Evolutionary conservation across 2,329 filamentous ascomycete genomes (phyloP), one percentile per base, ranked within the genome.

Genomic region (Fusarium verrucosum): DNA sequence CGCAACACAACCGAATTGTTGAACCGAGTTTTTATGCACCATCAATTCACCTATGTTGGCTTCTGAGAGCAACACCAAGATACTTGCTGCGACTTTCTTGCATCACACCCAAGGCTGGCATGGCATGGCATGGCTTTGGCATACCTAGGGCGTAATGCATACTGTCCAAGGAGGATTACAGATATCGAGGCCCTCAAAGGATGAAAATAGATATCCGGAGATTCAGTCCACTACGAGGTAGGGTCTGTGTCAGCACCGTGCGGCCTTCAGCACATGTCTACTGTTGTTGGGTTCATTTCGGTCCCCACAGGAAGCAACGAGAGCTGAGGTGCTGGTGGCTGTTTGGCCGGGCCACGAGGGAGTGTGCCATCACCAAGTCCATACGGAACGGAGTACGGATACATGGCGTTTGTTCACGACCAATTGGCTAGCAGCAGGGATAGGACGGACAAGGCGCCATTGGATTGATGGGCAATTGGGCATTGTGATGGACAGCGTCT

Each of bases 401-500:
- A 55, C 32, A 20, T 52, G 51, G 57, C 22, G 32, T 54, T 50
- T 66, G 52, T 50, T 47, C 38, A 22, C 46, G 26, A 35, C 43
- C 36, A 37, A 55, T 40, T n/a, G 52, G 56, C 40, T 44, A 51
- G 32, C 36, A 41, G 41, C 25, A 46, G 33, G 65, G 52, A 43
- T 52, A 55, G 32, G 53, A 40, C 20, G n/a, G n/a, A n/a, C n/a
- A n/a, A 45, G 50, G 47, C 19, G 44, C 43, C 20, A 50, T 50
- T 40, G 45, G 23, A 41, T 22, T 23, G 8, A n/a, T n/a, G n/a
- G n/a, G n/a, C n/a, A n/a, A n/a, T n/a, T 30, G 20, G 35, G 32
- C 53, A 70, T 69, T 68, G 46, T 37, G 64, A 71, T 70, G 49
- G 58, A 47, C 61, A 56, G 43, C 55, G 46, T 47, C 57, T 62